Evolutionary conservation across 495 filamentous ascomycete genomes (phyloP).

Genomic region (Aspergillus diversus): DNA sequence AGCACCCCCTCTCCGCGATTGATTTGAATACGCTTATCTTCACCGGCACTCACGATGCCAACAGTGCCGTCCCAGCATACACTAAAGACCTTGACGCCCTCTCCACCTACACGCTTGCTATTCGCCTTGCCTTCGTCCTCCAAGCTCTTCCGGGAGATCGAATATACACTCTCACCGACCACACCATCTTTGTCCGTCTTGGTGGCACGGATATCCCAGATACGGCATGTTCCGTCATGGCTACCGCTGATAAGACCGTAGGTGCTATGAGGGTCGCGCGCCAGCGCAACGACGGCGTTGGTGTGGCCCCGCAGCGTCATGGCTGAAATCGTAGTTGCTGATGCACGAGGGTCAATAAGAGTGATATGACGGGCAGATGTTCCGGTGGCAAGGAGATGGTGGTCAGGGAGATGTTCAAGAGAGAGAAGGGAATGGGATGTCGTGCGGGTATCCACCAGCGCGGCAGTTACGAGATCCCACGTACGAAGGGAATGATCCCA

Average conservation of each 20-base stretch:
- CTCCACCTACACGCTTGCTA: constrained; percentile 63
- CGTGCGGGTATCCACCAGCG: constrained; percentile 75
- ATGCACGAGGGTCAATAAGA: constrained; percentile 82
- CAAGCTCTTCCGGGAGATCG: constrained; percentile 72
- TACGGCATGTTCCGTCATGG: constrained; percentile 85
- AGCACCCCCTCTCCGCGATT: constrained; percentile 66
- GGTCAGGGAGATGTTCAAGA: constrained; percentile 66
- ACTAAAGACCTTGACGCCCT: constrained; percentile 87
- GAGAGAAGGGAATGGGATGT: constrained; percentile 81
- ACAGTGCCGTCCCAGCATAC: constrained; percentile 83
- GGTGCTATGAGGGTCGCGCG: constrained; percentile 70
- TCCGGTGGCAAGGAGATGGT: constrained; percentile 79
- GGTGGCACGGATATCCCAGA: constrained; percentile 87
- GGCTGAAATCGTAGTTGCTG: constrained; percentile 70
- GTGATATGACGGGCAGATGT: constrained; percentile 86
- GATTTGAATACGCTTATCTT: constrained; percentile 92
- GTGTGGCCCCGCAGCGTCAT: constrained; percentile 90
- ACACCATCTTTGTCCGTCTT: constrained; percentile 66
- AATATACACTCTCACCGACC: constrained; percentile 80
- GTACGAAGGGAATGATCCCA: constrained; percentile 90
- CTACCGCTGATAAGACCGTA: constrained; percentile 81
- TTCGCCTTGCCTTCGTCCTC: constrained; percentile 53
- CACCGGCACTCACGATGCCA: constrained; percentile 88
- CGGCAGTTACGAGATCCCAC: constrained; percentile 81
- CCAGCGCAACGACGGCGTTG: constrained; percentile 76